phyloP scores from a whole-genome alignment of 495 filamentous ascomycete species.

The Penicillium salamii region DNA sequence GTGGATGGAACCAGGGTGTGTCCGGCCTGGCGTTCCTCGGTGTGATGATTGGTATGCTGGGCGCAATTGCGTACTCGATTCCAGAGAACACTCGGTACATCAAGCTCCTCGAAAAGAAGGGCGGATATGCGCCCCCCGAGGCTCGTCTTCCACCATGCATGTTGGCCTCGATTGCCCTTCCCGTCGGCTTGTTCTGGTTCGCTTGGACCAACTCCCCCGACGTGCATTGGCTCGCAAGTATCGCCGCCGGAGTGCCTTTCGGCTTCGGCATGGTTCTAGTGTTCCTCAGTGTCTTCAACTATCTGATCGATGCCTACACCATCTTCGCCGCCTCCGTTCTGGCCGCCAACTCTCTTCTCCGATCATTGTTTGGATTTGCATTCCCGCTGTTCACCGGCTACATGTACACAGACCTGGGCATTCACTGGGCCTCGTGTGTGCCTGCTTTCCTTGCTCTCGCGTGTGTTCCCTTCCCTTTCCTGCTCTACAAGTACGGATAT shows the following conservation, averaged over 20 bases:
- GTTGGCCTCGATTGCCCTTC: conserved; percentile 32
- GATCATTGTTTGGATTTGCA: conserved; percentile 61
- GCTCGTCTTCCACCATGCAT: conserved; percentile 34
- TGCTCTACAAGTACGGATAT: conserved; percentile 67
- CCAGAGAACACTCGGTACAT: conserved; percentile 40
- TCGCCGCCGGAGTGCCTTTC: conserved; percentile 59
- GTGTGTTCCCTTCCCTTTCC: conserved; percentile 68
- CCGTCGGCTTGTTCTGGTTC: conserved; percentile 53
- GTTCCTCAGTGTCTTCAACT: conserved; percentile 66
- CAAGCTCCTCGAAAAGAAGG: conserved; percentile 25
- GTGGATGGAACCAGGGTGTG: conserved; percentile 67
- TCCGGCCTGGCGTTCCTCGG: conserved; percentile 70
- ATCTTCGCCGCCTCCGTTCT: conserved; percentile 72
- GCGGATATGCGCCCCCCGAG: conserved; percentile 35
- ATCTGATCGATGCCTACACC: conserved; percentile 68
- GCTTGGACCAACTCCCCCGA: conserved; percentile 59
- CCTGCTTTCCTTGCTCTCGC: conserved; percentile 69
- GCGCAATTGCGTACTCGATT: conserved; percentile 47
- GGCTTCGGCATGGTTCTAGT: conserved; percentile 66
- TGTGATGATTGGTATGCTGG: conserved; percentile 72
- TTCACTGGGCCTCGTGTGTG: conserved; percentile 69
- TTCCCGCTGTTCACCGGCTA: conserved; percentile 74
- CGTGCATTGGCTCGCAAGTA: conserved; percentile 62
- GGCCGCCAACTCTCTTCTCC: conserved; percentile 65
- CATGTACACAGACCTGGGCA: conserved; percentile 66